Percentiles rank a stretch among this genome's conserved stretches.
Conservation (phyloP, 148 eudicot species). For the Amaranthus hypochondriacus region DNA sequence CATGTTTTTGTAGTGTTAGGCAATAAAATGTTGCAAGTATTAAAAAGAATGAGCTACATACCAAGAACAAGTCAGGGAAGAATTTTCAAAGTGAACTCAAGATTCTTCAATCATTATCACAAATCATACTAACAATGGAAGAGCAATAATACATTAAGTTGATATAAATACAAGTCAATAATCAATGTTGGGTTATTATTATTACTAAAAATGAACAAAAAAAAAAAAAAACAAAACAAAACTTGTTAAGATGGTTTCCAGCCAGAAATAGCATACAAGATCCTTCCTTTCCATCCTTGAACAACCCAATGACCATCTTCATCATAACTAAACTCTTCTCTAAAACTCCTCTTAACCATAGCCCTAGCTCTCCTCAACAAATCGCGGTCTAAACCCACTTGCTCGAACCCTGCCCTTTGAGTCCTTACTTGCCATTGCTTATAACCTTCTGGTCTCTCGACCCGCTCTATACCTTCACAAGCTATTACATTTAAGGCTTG, state of each 20-base stretch:
- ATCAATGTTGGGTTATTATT: no score
- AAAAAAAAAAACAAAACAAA: not conserved
- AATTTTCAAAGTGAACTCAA: no score
- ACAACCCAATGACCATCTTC: constrained; percentile 52
- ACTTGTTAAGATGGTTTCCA: constrained; percentile 34
- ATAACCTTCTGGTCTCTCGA: constrained; percentile 49
- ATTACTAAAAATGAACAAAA: not conserved
- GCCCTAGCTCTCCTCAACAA: constrained; percentile 32
- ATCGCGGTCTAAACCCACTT: constrained; percentile 29
- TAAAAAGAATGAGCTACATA: no score
- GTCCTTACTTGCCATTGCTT: constrained; percentile 53
- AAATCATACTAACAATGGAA: no score
- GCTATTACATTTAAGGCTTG: constrained; percentile 48
- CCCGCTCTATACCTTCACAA: constrained; percentile 50
- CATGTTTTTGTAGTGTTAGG: no score
- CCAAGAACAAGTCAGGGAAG: no score
- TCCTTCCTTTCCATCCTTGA: constrained; percentile 67
- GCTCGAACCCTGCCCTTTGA: constrained; percentile 45
- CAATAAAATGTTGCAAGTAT: no score
- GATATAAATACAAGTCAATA: no score
- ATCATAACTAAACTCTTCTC: constrained; percentile 46
- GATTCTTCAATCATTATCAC: no score
- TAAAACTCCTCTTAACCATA: constrained; percentile 40
- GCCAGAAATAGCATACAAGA: constrained; percentile 41
- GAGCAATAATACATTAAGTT: no score